Percentiles rank a stretch among this genome's conserved stretches.
phyloP scores from a whole-genome alignment of 2,329 filamentous ascomycete species.

The Pseudogymnoascus sp. region DNA sequence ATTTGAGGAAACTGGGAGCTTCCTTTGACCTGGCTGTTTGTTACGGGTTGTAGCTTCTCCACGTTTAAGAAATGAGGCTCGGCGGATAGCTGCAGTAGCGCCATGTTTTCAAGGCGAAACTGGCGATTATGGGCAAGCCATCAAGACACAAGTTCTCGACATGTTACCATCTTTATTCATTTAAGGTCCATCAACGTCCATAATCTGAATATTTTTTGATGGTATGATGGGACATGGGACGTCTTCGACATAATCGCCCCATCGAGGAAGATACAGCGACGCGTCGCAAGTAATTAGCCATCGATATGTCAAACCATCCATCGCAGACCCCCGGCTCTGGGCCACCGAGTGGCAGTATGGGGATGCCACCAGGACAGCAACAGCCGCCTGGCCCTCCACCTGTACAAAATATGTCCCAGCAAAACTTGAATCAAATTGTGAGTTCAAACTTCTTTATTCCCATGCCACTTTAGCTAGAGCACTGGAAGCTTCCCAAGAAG shows the following conservation, averaged over 20 bases:
- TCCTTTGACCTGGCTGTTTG: not conserved
- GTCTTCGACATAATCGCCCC: not conserved
- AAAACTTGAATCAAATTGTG: slow-evolving; percentile 94
- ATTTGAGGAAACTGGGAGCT: not conserved
- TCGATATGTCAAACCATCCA: slow-evolving; percentile 32
- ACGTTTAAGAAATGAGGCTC: slow-evolving; percentile 11
- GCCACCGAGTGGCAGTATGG: slow-evolving; percentile 35
- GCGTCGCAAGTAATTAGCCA: slow-evolving; percentile 3
- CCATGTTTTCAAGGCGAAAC: slow-evolving; percentile 8
- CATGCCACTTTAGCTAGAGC: not conserved
- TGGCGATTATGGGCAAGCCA: slow-evolving; percentile 1
- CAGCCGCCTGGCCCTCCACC: slow-evolving; percentile 39
- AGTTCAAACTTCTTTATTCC: slow-evolving; percentile 32
- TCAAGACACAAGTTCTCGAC: slow-evolving; percentile 2
- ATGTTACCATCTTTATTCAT: not conserved
- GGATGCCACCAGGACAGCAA: slow-evolving; percentile 41
- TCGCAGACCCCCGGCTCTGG: slow-evolving; percentile 42
- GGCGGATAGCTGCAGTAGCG: slow-evolving; percentile 12
- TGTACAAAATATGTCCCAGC: slow-evolving; percentile 59
- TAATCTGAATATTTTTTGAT: not conserved
- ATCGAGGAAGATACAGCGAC: slow-evolving; percentile 5
- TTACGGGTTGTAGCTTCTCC: slow-evolving; percentile 3
- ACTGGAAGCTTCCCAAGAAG: not conserved
- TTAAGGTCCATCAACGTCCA: not conserved
- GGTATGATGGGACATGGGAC: slow-evolving; percentile 5